Evolutionary conservation across 192 early-diverging fungal species (phyloP), one percentile per base, ranked within the genome.

Genomic region (Mycoemilia scoparia): DNA sequence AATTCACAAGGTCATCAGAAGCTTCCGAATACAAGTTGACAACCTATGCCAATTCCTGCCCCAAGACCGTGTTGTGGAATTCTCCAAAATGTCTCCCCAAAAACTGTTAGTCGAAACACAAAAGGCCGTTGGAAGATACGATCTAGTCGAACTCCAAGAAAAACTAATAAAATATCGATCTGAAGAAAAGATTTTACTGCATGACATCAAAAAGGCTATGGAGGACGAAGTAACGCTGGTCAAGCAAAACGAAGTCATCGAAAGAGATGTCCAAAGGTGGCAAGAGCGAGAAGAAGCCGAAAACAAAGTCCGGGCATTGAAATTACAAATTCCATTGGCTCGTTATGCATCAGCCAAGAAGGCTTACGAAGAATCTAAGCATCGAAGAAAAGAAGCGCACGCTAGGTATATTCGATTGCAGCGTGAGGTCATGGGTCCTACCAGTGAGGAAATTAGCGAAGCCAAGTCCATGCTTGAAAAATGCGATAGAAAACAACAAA

Each of bases 31-130:
- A 35, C 90, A 98, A 41, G 87, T 95, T 25, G 80, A 89, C 56
- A 98, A 96, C 43, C 53, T 98, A 29, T 98, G 93, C 53, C 91
- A 95, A 58, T 93, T 98, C 41, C 56, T 98, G 36, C 93, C 93
- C 5, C 93, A 98, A 48, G 93, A 98, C 54, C 67, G 73, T 34
- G 93, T 98, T 4, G 69, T 74, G 4, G 83, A 85, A 39, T 98
- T 98, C 46, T 86, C 90, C 3, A 74, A 81, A 63, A 71, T 97
- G 73, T 60, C 69, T 17, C 67, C 87, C 3, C 56, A 70, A 10
- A 67, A 78, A 36, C 53, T 97, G 17, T 61, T 97, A 14, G 47
- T 54, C 24, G 79, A 84, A 48, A 97, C 92, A 3, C 82, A 91
- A 45, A 48, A 70, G 5, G 87, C 92, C 0, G 78, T 78, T 10